Base-by-base conservation (phyloP, 2,329 filamentous ascomycete species). In the Neospermospora avenae region DNA sequence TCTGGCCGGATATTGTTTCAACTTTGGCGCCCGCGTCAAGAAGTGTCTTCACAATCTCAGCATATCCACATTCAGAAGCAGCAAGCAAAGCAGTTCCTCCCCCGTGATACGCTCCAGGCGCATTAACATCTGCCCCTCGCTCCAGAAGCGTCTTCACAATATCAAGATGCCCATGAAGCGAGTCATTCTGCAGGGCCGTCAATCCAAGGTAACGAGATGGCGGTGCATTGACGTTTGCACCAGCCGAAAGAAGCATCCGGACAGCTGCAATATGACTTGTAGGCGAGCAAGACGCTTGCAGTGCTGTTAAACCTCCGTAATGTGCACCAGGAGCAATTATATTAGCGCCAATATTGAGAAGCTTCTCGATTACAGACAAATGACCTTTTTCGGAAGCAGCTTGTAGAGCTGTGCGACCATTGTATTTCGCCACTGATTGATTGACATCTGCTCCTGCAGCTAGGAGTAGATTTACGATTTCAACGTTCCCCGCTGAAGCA, bases 71-170 rank as follows among this genome's bases (percentile, higher is more conserved):
- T 24, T 53, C 49, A 3, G 49, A 34, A 39, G 49, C 49, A 28
- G 49, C 49, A 41, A 53, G 49, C 3, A 53, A n/a, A n/a, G 49
- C 49, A 11, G 35, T 39, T 1, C 49, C 49, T 53, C 49, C 49
- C 2, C 49, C 49, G 4, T 22, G 24, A 10, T 53, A 53, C 7
- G 49, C 49, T 3, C 49, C 49, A 16, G 49, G 20, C 1, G 34
- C 49, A 25, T 53, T 41, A 5, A 25, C 34, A 37, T 39, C 22
- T 13, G 49, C 34, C 3, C 49, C 34, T 39, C 37, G 49, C n/a
- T 53, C 13, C 16, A 53, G 22, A 41, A 53, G 49, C 20, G 20
- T 5, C 10, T 53, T 53, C 20, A 53, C 49, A 3, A 53, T 41
- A 4, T 41, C 49, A 6, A 53, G 49, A 53, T 18, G 28, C 16